These are phyloP conservation scores for Magnolia officinalis DNA, from an alignment of 164 flowering plant species.

Conservation along the genomic window DNA sequence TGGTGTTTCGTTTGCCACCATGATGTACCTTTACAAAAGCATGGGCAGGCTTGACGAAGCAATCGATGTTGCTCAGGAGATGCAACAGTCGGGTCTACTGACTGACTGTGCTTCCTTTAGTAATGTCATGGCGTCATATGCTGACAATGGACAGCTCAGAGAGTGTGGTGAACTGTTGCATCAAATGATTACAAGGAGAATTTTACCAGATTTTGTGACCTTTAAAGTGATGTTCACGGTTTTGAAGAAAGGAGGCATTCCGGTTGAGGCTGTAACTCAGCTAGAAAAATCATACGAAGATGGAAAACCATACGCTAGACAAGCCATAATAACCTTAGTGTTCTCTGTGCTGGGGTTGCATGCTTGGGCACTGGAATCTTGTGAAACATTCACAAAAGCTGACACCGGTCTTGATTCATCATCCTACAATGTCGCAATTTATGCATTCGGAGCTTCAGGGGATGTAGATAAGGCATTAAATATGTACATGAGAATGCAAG, in stretches of 20 bases:
- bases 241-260: conserved; percentile 58
- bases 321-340: conserved; percentile 56
- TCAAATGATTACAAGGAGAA: conserved; percentile 57
- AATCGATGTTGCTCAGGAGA: conserved; percentile 67
- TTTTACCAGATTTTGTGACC: conserved; percentile 57
- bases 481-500: conserved; percentile 76
- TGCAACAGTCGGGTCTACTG: conserved; percentile 66
- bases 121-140: conserved; percentile 68
- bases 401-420: conserved; percentile 39
- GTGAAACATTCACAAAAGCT: conserved; percentile 36
- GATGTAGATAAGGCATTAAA: conserved; percentile 62
- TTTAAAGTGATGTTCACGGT: conserved; percentile 57
- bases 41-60: conserved; percentile 83
- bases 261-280: conserved; percentile 60
- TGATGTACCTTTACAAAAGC: conserved; percentile 75
- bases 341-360: conserved; percentile 67
- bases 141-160: conserved; percentile 54
- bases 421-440: conserved; percentile 71
- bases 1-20: conserved; percentile 68
- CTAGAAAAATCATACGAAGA: conserved; percentile 50
- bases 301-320: conserved; percentile 59
- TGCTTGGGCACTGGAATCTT: conserved; percentile 53
- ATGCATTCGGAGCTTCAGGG: conserved; percentile 52
- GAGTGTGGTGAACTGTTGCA: conserved; percentile 69
- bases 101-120: conserved; percentile 58